phyloP scores from a whole-genome alignment of 1,284 basidiomycete genomes.

The Malassezia nana region DNA sequence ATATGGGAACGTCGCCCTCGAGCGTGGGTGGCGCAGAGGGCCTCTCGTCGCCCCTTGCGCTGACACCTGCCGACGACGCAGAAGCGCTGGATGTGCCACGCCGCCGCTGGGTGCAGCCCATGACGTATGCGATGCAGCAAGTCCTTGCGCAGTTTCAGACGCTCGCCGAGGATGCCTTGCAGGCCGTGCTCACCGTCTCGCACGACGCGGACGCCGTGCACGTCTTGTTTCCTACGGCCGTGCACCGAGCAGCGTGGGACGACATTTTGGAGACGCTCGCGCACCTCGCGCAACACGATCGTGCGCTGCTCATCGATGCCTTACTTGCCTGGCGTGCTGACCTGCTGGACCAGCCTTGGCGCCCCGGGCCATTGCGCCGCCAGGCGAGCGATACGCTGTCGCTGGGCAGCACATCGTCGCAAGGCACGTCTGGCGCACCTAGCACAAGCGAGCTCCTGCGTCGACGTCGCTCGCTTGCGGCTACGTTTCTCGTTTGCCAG shows the following conservation, averaged over 20 bases:
- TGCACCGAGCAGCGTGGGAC: slow-evolving; percentile 61
- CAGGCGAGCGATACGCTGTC: slow-evolving; percentile 15
- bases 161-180: slow-evolving; percentile 24
- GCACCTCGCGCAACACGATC: slow-evolving; percentile 71
- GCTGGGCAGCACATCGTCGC: neutral
- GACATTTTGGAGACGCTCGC: slow-evolving; percentile 69
- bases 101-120: slow-evolving; percentile 17
- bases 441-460: slow-evolving; percentile 25
- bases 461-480: slow-evolving; percentile 27
- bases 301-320: slow-evolving; percentile 74
- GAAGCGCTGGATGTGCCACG: neutral
- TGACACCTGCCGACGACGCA: neutral
- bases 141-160: slow-evolving; percentile 36
- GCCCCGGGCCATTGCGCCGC: slow-evolving; percentile 21
- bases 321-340: slow-evolving; percentile 69
- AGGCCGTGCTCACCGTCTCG: slow-evolving; percentile 23
- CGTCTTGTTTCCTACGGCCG: slow-evolving; percentile 60
- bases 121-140: slow-evolving; percentile 40
- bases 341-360: slow-evolving; percentile 20
- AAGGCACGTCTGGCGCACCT: slow-evolving; percentile 11
- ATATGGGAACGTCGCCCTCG: slow-evolving; percentile 6
- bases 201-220: slow-evolving; percentile 23
- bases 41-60: neutral
- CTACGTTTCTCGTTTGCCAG: slow-evolving; percentile 23
- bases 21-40: neutral